Base-by-base conservation (phyloP, 2,329 filamentous ascomycete genomes). In the Neonectria coccinea region DNA sequence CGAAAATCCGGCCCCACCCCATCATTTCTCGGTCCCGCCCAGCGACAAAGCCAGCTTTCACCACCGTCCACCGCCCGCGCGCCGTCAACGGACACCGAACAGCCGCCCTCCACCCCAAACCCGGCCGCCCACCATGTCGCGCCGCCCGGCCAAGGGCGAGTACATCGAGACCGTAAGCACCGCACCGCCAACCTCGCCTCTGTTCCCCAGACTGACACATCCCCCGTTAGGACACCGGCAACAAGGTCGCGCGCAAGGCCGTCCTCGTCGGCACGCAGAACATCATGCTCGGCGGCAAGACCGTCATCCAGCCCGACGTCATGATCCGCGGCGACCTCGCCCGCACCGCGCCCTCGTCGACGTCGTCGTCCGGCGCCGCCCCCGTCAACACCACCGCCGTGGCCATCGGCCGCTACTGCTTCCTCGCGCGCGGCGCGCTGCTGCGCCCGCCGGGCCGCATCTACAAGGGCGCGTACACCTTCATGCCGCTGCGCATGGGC, bases 271-370 rank as follows among this genome's bases (percentile, higher is more conserved):
- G 96, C 74, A 97, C 95, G 22, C 94, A 97, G 73, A 97, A 98
- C 81, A 98, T 99, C 81, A 97, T 97, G 80, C 91, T 99, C 2
- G 96, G 94, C 72, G 96, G 96, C 68, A 97, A 93, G 81, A 97
- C 94, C 1, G 93, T 98, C 67, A 97, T 99, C 76, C 94, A 97
- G 85, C 91, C 94, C 67, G 94, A 97, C 76, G 95, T 94, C 73
- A 94, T 96, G 80, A 93, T 99, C 76, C 91, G 96, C 52, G 96
- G 95, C 48, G 96, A 99, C 76, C 88, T 99, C 18, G 86, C 91
- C 47, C 88, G 84, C 57, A 89, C 85, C 8, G 83, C 81, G 9
- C 81, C 84, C 3, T 75, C 83, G 2, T 78, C 82, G 1, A 81
- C 81, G 7, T 74, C 79, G 3, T 76, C 77, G 8, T 67, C 76